These are phyloP conservation scores for Dryas integrifolia DNA, from an alignment of 331 rosid genomes.

Conservation along the genomic window DNA sequence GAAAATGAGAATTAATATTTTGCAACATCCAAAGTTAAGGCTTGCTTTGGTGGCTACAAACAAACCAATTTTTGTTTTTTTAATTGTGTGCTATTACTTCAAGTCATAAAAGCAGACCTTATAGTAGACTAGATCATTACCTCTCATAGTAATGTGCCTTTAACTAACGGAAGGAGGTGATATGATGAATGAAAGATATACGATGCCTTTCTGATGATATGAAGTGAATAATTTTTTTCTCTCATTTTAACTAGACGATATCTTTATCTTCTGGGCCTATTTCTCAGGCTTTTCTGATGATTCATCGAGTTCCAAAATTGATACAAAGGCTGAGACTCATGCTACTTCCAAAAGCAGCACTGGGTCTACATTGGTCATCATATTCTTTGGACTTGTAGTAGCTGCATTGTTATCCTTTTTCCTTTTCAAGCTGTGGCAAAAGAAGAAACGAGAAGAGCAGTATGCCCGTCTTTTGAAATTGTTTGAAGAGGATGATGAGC, in stretches of 20 bases:
- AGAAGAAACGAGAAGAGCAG: constrained; percentile 82
- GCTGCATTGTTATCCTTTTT: constrained; percentile 35
- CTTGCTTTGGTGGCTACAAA: background rate
- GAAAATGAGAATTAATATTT: background rate
- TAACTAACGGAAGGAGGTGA: background rate
- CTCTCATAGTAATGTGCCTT: background rate
- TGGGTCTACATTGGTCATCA: constrained; percentile 36
- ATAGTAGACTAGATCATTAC: background rate
- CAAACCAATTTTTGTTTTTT: no score
- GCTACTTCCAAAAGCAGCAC: constrained; percentile 27
- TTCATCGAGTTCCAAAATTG: constrained; percentile 34
- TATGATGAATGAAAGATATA: background rate
- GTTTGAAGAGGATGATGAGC: constrained; percentile 86
- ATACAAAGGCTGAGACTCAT: constrained; percentile 16
- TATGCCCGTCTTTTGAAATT: constrained; percentile 75
- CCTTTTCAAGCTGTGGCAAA: constrained; percentile 72
- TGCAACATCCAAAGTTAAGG: background rate
- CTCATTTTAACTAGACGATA: background rate
- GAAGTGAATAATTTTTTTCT: background rate
- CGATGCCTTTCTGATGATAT: background rate
- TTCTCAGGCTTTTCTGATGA: constrained; percentile 53
- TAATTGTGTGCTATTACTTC: background rate
- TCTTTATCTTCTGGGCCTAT: constrained; percentile 10
- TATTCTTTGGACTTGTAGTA: constrained; percentile 39
- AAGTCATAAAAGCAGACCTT: background rate